Evolutionary conservation across 352 stramenopile species (phyloP), one percentile per base, ranked within the genome.

Genomic region (Pythium aphanidermatum): DNA sequence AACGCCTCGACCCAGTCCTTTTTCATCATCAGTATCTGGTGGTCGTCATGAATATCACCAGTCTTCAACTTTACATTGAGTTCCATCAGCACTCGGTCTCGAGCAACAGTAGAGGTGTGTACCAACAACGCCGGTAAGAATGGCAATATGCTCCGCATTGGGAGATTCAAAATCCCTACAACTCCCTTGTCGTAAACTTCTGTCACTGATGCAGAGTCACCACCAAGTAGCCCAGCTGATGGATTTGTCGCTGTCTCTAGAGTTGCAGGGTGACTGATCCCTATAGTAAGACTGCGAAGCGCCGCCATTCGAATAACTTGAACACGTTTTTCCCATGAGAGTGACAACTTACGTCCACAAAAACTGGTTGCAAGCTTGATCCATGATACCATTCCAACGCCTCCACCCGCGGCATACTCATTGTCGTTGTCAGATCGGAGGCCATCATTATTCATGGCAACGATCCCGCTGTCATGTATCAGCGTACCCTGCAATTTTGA

Each of bases 41-140:
- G 70, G 21, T 87, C 74, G 33, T 91, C 75, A n/a, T 72, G 45
- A 0, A 63, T 40, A 39, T 83, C 66, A 21, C 91, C 74, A 0
- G 75, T 94, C 50, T 94, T 94, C 10, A 94, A 62, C 58, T 79
- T 82, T 12, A 94, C 75, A 39, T 86, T 92, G 32, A 94, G 77
- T n/a, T 92, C 80, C 78, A 94, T 90, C 9, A 94, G 59, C 8
- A 91, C 69, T 29, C 86, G 83, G 40, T 94, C 82, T 2, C 82
- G 73, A 41, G 80, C 74, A 23, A 57, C 50, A 0, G 62, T 41
- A 2, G 69, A 80, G n/a, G 69, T 74, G 23, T 67, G 67, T 2
- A 62, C 60, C 6, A 94, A 46, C 12, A 92, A 49, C 31, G 76
- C 63, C 0, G 82, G 77, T 25, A 94, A 45, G 39, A 90, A 94